phyloP scores from a whole-genome alignment of 805 yeast genomes.

The Zygosaccharomyces rouxii region DNA sequence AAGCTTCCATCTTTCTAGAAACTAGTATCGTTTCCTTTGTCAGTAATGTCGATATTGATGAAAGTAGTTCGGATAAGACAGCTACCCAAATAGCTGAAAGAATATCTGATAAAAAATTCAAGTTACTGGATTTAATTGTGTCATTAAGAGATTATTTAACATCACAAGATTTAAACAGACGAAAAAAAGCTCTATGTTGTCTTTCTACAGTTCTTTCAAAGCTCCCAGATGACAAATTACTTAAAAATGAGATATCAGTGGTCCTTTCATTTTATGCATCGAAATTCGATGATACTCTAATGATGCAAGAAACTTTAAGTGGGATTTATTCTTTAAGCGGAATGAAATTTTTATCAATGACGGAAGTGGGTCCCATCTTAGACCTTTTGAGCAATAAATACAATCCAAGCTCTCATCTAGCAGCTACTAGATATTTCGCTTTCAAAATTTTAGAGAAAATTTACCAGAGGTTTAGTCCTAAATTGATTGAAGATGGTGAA shows the following conservation, averaged over 20 bases:
- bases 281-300: conserved; percentile 61
- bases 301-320: conserved; percentile 47
- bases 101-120: conserved; percentile 25
- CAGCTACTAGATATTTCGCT: conserved; percentile 56
- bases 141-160: conserved; percentile 59
- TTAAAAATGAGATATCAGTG: conserved; percentile 39
- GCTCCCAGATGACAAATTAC: conserved; percentile 31
- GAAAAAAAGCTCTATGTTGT: conserved; percentile 48
- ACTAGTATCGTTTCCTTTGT: conserved; percentile 31
- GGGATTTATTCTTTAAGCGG: conserved; percentile 51
- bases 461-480: conserved; percentile 30
- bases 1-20: background rate
- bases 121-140: conserved; percentile 51
- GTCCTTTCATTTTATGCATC: conserved; percentile 51
- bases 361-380: conserved; percentile 39
- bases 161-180: conserved; percentile 48
- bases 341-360: conserved; percentile 46
- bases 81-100: conserved; percentile 31
- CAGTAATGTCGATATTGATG: conserved; percentile 39
- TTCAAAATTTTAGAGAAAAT: conserved; percentile 47
- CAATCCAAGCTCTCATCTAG: conserved; percentile 54
- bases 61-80: conserved; percentile 28
- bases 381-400: conserved; percentile 39
- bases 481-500: conserved; percentile 16
- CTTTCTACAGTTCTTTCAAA: conserved; percentile 38